Percentiles rank a stretch among this genome's conserved stretches.
phyloP scores from a whole-genome alignment of 2,329 filamentous ascomycete species.

The Aspergillus pseudonomiae region DNA sequence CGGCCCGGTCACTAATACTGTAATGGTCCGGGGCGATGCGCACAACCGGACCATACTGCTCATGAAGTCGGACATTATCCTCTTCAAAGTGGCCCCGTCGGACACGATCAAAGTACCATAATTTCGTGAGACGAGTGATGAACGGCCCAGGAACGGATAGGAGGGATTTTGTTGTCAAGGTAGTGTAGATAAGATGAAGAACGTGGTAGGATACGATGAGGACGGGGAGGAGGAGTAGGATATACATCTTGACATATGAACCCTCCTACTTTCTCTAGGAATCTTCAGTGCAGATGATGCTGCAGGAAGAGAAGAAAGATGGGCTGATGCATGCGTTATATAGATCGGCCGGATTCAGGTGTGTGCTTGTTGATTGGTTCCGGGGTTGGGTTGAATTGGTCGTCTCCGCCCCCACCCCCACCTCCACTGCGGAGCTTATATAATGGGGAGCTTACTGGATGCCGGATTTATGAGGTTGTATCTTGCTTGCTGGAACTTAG shows the following conservation, averaged over 20 bases:
- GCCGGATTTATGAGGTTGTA: too few species aligned
- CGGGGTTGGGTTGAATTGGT: background rate
- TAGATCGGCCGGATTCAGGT: background rate
- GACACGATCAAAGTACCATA: constrained; percentile 49
- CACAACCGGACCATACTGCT: constrained; percentile 47
- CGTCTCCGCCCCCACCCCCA: constrained; percentile 24
- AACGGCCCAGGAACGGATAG: constrained; percentile 49
- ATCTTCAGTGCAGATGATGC: background rate
- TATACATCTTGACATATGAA: constrained; percentile 12
- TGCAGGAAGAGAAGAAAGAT: background rate
- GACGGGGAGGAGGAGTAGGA: constrained; percentile 18
- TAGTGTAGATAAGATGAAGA: constrained; percentile 22
- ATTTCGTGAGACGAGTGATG: constrained; percentile 46
- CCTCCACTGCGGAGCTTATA: constrained; percentile 24
- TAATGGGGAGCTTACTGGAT: background rate
- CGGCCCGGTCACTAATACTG: constrained; percentile 47
- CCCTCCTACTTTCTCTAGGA: background rate
- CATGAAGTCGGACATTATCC: constrained; percentile 45
- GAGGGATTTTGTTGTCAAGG: constrained; percentile 30
- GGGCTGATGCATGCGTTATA: background rate
- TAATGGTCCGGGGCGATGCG: constrained; percentile 54
- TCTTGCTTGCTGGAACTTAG: too few species aligned
- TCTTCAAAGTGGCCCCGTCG: constrained; percentile 42
- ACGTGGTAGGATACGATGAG: constrained; percentile 18
- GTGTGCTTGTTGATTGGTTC: background rate